Conservation (phyloP, 78 protist species). For the Dictyostelium purpureum region DNA sequence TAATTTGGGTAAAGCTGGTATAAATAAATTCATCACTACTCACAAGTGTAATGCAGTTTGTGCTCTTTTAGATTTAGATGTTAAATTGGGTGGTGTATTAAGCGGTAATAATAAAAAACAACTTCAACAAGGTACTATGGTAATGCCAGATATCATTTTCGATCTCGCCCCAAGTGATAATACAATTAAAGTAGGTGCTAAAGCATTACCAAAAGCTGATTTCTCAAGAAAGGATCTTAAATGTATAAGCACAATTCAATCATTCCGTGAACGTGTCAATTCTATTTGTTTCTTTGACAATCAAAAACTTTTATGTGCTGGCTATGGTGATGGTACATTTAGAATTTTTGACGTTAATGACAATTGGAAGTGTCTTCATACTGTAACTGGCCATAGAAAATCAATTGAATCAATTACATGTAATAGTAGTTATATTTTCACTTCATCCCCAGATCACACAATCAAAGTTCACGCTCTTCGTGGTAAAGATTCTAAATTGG, state of each 20-base stretch:
- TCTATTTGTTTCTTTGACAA: slow-evolving; percentile 40
- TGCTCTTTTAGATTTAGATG: slow-evolving; percentile 55
- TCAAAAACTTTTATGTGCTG: slow-evolving; percentile 42
- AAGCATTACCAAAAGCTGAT: slow-evolving; percentile 37
- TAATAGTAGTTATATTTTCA: slow-evolving; percentile 51
- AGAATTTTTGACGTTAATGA: slow-evolving; percentile 54
- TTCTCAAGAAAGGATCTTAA: slow-evolving; percentile 41
- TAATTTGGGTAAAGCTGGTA: slow-evolving; percentile 88
- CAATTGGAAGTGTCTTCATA: slow-evolving; percentile 31
- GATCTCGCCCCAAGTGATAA: slow-evolving; percentile 3
- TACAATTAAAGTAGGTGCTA: slow-evolving; percentile 39
- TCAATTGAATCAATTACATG: slow-evolving; percentile 38
- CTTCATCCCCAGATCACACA: slow-evolving; percentile 62
- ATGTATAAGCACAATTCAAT: slow-evolving; percentile 47
- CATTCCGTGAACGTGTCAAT: slow-evolving; percentile 61
- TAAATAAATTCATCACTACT: slow-evolving; percentile 80
- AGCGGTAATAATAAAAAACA: slow-evolving; percentile 13
- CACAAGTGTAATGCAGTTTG: slow-evolving; percentile 92
- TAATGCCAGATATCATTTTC: slow-evolving; percentile 54
- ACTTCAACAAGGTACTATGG: slow-evolving; percentile 64
- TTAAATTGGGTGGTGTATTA: slow-evolving; percentile 47
- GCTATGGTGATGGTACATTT: slow-evolving; percentile 67
- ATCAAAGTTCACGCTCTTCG: slow-evolving; percentile 54
- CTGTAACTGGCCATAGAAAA: slow-evolving; percentile 60
- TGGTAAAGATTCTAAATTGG: not conserved